Base-by-base conservation (phyloP, 73 alveolate species). In the Effrenium voratum region DNA sequence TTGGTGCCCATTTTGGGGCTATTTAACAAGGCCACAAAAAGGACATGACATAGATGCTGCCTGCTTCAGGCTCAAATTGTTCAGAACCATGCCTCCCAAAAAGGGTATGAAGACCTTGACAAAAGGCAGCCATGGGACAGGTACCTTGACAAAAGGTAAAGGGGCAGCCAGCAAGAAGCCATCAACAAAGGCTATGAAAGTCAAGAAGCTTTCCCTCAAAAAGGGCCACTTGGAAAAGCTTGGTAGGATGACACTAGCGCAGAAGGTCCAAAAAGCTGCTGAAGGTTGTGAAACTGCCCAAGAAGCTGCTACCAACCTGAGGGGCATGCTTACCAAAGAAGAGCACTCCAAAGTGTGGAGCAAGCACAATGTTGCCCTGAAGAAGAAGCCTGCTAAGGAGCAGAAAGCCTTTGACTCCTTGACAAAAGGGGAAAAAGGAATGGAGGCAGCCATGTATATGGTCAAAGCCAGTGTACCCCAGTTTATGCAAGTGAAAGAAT, bases 321-420 rank as follows among this genome's bases (percentile, higher is more conserved):
- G 46, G 47, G 92, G 73, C 2, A 46, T 47, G 92, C 47, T 81
- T 0, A 40, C 92, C 46, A 46, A 46, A 5, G 49, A 81, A 32
- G 92, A 81, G 50, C 68, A 81, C n/a, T 49, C 68, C 75, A 81
- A 47, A 16, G 92, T 5, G 26, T 81, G 92, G 92, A 30, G 50
- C 19, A 81, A 81, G 50, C 36, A 81, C 92, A 46, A 46, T 6
- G 5, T 26, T 47, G 32, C 10, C 75, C n/a, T 81, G 38, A 81
- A 81, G 32, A 1, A 3, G 52, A 8, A 46, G 26, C n/a, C 50
- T 3, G 30, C n/a, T 15, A 47, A 81, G 32, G 92, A 81, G n/a
- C 22, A 81, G 36, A 24, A 81, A 16, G 75, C 44, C 36, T 81
- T 47, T 47, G 75, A 46, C 0, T 15, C 44, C 68, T 36, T 40